Base-by-base conservation (phyloP, 2,329 filamentous ascomycete species). In the Monosporascus sp. region DNA sequence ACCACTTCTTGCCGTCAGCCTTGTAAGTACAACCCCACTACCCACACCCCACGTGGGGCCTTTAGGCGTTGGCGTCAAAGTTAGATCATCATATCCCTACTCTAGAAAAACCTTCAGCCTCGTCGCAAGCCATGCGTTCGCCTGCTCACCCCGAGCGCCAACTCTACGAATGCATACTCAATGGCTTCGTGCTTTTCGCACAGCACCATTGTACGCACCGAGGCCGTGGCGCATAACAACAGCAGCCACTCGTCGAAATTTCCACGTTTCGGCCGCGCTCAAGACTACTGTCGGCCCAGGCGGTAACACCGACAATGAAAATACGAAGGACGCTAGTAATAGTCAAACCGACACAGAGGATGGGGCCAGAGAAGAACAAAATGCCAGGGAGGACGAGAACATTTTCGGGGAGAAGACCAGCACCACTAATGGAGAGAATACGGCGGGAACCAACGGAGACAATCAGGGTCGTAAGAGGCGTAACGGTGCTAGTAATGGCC, bases 81-180 rank as follows among this genome's bases (percentile, higher is more conserved):
- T 39, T 39, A 7, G 17, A 39, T 39, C 38, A 15, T 2, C 37
- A 18, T 39, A 9, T 39, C 18, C 31, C 18, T 7, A 11, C 17
- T 6, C 3, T n/a, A 39, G 18, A 39, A 43, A 43, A 14, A 43
- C 39, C 39, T 43, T 24, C 18, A 43, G 39, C 39, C 39, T 24
- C 18, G 39, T 54, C 43, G 53, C 50, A 63, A 47, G 62, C 53
- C 48, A 67, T 67, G 65, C 62, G 58, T 65, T 59, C 60, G 62
- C 58, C 60, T 47, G 65, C 65, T 68, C 65, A 46, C 50, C 39
- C 53, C 55, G 66, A 66, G 66, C 66, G 60, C 59, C 63, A 64
- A 63, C 59, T 50, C 61, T 57, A 59, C 62, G 64, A 60, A 69
- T 69, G 67, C 65, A 63, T 67, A 64, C 56, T 52, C 55, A 57